Conservation (phyloP, 2,329 filamentous ascomycete genomes). For the Talaromyces amestolkiae region DNA sequence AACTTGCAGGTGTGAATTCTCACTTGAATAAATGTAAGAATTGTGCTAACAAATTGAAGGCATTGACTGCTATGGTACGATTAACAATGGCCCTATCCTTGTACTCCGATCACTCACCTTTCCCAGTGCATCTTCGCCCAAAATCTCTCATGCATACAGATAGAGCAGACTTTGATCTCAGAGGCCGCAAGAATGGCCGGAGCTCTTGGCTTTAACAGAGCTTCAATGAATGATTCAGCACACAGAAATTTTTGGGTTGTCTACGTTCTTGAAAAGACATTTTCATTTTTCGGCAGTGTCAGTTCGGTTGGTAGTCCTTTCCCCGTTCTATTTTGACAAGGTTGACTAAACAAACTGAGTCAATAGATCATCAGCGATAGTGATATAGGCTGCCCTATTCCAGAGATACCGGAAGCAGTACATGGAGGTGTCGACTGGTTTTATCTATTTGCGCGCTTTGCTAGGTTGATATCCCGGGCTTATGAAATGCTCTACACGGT, state of each 20-base stretch:
- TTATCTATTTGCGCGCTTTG: conserved; percentile 30
- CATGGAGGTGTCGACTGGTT: conserved; percentile 40
- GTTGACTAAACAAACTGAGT: not conserved
- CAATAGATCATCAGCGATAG: conserved; percentile 36
- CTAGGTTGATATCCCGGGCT: conserved; percentile 33
- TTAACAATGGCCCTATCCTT: conserved; percentile 1
- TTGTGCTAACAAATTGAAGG: conserved; percentile 3
- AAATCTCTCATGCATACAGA: conserved; percentile 34
- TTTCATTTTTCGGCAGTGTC: conserved; percentile 25
- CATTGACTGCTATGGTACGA: conserved; percentile 20
- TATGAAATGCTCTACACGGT: conserved; percentile 38
- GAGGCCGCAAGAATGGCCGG: conserved; percentile 39
- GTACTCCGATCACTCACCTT: not conserved
- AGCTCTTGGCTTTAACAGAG: conserved; percentile 32
- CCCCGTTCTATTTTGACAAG: not conserved
- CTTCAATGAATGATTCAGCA: conserved; percentile 19
- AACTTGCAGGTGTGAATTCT: conserved; percentile 16
- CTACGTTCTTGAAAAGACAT: conserved; percentile 41
- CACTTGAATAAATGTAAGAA: not conserved
- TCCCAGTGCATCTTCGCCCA: conserved; percentile 38
- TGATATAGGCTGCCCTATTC: conserved; percentile 40
- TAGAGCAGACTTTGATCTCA: conserved; percentile 32
- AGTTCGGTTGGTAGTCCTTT: conserved; percentile 32
- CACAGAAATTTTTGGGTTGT: conserved; percentile 42
- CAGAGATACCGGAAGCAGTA: conserved; percentile 31